Base-by-base conservation (phyloP, 306 rosid species). In the Prunus mira region DNA sequence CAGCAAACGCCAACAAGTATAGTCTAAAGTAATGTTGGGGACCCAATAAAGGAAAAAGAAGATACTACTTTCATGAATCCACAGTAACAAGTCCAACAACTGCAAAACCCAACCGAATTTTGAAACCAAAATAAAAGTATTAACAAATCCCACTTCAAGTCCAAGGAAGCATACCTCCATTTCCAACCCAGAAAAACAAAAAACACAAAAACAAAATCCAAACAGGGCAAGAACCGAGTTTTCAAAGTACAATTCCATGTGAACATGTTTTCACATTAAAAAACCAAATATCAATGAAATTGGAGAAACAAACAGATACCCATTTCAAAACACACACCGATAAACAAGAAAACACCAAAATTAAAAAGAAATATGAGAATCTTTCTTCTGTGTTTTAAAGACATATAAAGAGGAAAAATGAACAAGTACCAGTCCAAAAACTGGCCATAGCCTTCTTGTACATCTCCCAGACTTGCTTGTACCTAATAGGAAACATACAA, bases 361-460 rank as follows among this genome's bases (percentile, higher is more conserved):
- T 15, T 9, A 14, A 65, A 18, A 50, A 11, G 20, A 76, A 71
- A 60, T 14, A 28, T 52, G 57, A 52, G 9, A 61, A 15, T 41
- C 32, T 54, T 30, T 52, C 1, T 12, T 28, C 24, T 60, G 12
- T 12, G 14, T 2, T 9, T 20, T 11, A 60, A 60, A 60, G 38
- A 60, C 32, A 60, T 0, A 7, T 32, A 64, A 30, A 64, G 25
- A 27, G 58, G 19, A 51, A 50, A 43, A 56, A 43, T 4, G n/a
- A 38, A 38, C 43, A 74, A 55, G 41, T 82, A 93, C 98, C 98
- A n/a, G 96, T 93, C 97, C 98, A 93, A 65, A 93, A 93, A 84
- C 97, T 93, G 82, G 98, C 98, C 83, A 81, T 55, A 28, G 97
- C 96, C 83, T 93, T 93, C 82, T 93, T 93, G 84, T 93, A 93